A percentile compares a stretch with the other conserved stretches of the same genome.
These are phyloP conservation scores for Blastobotrys terrestris DNA, from an alignment of 805 yeast genomes.

Conservation along the genomic window DNA sequence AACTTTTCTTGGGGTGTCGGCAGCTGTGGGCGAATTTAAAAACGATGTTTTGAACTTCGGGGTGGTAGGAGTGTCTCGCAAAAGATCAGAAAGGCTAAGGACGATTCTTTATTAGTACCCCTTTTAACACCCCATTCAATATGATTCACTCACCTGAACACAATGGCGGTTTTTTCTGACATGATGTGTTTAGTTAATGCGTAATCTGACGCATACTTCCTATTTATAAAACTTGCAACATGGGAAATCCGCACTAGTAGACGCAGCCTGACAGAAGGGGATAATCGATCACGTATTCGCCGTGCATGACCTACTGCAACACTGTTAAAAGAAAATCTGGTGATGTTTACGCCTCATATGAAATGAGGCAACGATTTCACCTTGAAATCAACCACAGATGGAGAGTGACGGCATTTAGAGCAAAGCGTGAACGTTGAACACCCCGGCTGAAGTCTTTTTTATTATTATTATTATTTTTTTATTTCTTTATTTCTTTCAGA, in stretches of 20 bases:
- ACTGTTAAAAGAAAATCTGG: background rate
- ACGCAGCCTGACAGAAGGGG: background rate
- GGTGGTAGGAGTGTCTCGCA: slow-evolving; percentile 1
- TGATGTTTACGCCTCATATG: background rate
- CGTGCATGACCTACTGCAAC: background rate
- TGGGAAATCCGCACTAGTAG: background rate
- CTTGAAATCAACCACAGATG: no score
- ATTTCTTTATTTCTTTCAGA: background rate
- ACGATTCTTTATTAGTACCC: background rate
- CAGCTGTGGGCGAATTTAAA: background rate
- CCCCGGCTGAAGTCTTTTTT: background rate
- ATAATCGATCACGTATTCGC: background rate
- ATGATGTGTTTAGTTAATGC: background rate
- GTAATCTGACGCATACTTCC: background rate
- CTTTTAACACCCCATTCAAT: background rate
- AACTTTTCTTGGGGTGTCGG: background rate
- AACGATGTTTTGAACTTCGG: background rate
- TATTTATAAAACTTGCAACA: background rate
- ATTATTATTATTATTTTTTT: no score
- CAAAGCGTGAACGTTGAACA: no score
- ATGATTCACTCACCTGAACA: background rate
- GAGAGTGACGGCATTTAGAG: no score
- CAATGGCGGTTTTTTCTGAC: background rate
- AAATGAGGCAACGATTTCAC: background rate
- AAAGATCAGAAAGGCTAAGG: background rate